Conservation (phyloP, 75 land plant species). For the Chamaecyparis obtusa region DNA sequence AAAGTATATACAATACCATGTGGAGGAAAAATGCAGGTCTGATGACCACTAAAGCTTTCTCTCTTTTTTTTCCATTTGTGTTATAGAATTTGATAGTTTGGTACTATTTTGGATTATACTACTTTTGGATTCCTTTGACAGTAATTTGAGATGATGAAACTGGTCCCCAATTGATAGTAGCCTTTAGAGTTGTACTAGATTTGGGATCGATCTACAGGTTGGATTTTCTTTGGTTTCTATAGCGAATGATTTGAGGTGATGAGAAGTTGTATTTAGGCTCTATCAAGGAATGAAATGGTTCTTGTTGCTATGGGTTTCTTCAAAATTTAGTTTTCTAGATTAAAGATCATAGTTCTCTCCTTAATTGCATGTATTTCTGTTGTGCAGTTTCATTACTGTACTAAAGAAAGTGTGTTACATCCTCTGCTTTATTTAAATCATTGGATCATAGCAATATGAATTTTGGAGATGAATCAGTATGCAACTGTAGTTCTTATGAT, state of each 20-base stretch:
- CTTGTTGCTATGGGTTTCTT: too few relatives aligned
- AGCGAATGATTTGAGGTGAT: background rate
- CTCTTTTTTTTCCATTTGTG: too few relatives aligned
- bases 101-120: background rate
- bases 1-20: slow-evolving; percentile 11
- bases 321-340: background rate
- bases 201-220: background rate
- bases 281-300: background rate
- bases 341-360: background rate
- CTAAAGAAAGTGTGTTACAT: background rate
- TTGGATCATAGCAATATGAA: too few relatives aligned
- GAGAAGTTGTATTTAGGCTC: background rate
- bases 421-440: background rate
- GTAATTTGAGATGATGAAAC: background rate
- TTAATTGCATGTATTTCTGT: background rate
- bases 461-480: background rate
- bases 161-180: background rate
- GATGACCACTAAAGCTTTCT: background rate
- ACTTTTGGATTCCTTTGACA: background rate
- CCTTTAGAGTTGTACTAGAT: background rate
- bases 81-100: background rate
- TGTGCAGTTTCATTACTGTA: background rate
- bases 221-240: background rate
- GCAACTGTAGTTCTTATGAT: background rate
- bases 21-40: slow-evolving; percentile 14